These are phyloP conservation scores for Lachancea fermentati DNA, from an alignment of 805 yeast genomes.

Conservation along the genomic window DNA sequence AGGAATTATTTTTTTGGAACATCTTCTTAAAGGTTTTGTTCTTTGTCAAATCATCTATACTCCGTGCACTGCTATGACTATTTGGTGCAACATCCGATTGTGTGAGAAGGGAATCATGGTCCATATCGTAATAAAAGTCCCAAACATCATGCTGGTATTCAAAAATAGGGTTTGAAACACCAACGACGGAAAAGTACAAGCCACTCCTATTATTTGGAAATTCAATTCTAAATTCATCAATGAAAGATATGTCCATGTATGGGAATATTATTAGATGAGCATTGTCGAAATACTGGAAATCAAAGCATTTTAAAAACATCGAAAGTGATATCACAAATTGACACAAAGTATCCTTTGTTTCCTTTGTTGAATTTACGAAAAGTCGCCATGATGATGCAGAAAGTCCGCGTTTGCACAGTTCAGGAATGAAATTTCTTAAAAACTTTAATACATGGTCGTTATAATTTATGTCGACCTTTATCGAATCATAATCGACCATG, in stretches of 20 bases:
- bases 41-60: constrained; percentile 2
- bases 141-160: constrained; percentile 48
- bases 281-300: constrained; percentile 38
- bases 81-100: background rate
- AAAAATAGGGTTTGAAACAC: constrained; percentile 64
- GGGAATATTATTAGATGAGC: constrained; percentile 45
- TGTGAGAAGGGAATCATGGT: constrained; percentile 31
- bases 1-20: constrained; percentile 11
- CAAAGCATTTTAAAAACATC: constrained; percentile 34
- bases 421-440: constrained; percentile 30
- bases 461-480: constrained; percentile 23
- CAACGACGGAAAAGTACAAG: constrained; percentile 42
- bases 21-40: constrained; percentile 9
- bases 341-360: constrained; percentile 37
- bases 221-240: constrained; percentile 40
- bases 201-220: constrained; percentile 24
- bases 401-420: constrained; percentile 34
- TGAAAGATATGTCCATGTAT: constrained; percentile 53
- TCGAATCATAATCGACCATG: constrained; percentile 15
- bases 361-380: constrained; percentile 36
- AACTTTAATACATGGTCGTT: constrained; percentile 24
- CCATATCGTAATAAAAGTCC: constrained; percentile 61
- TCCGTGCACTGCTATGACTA: background rate
- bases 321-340: constrained; percentile 39
- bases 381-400: constrained; percentile 34